A percentile compares a stretch with the other conserved stretches of the same genome.
These are phyloP conservation scores for Amanita jacksonii DNA, from an alignment of 768 basidiomycete species.

Conservation along the genomic window DNA sequence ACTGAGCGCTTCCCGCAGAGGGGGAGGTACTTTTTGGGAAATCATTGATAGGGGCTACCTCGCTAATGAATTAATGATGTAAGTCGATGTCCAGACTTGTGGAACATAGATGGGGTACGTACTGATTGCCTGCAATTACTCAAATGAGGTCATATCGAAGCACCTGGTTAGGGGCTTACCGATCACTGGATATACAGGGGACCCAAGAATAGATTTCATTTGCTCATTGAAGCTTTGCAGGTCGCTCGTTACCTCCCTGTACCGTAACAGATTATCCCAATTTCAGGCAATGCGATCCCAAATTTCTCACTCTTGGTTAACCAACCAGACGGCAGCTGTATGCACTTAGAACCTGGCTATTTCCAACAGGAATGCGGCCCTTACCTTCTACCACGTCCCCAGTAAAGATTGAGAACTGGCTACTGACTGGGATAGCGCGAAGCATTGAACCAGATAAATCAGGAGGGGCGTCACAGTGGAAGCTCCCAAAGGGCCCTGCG, in stretches of 20 bases:
- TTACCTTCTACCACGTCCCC: conserved; percentile 56
- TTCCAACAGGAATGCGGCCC: background rate
- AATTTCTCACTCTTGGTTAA: conserved; percentile 29
- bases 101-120: conserved; percentile 12
- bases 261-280: background rate
- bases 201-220: conserved; percentile 28
- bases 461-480: conserved; percentile 44
- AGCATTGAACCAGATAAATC: conserved; percentile 42
- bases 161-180: conserved; percentile 21
- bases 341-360: background rate
- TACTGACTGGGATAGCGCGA: conserved; percentile 27
- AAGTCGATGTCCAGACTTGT: background rate
- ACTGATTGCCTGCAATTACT: conserved; percentile 37
- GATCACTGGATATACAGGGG: conserved; percentile 40
- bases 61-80: conserved; percentile 24
- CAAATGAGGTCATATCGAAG: background rate
- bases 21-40: conserved; percentile 42
- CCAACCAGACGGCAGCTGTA: conserved; percentile 41
- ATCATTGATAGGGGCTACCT: conserved; percentile 46
- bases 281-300: conserved; percentile 10
- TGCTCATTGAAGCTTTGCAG: conserved; percentile 37
- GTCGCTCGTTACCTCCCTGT: conserved; percentile 35
- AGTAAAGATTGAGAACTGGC: conserved; percentile 49
- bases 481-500: conserved; percentile 40
- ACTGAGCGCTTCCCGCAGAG: conserved; percentile 30